Percentiles rank a stretch among this genome's conserved stretches.
phyloP scores from a whole-genome alignment of 495 filamentous ascomycete species.

The Polyplosphaeria fusca region DNA sequence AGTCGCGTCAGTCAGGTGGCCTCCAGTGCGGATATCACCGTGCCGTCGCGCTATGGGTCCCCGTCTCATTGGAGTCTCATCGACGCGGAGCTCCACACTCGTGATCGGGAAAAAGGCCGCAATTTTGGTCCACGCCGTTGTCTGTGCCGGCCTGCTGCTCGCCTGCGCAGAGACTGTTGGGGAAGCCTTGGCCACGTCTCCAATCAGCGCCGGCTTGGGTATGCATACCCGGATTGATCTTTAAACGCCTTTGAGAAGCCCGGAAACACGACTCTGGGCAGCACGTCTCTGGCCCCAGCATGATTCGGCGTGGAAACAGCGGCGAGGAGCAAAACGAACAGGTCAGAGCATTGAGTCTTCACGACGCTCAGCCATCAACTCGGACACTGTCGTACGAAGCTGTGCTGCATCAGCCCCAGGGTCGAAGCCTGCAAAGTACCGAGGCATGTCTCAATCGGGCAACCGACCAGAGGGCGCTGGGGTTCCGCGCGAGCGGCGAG shows the following conservation, averaged over 20 bases:
- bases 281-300: too few relatives aligned
- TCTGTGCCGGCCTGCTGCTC: slow-evolving; percentile 29
- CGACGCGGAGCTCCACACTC: background rate
- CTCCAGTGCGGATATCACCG: background rate
- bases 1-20: background rate
- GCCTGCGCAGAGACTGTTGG: slow-evolving; percentile 13
- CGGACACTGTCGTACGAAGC: too few relatives aligned
- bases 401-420: too few relatives aligned
- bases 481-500: slow-evolving; percentile 18
- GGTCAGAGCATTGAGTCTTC: too few relatives aligned
- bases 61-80: background rate
- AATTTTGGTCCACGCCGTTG: slow-evolving; percentile 19
- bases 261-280: background rate
- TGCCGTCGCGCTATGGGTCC: background rate
- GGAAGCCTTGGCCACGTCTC: background rate
- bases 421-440: too few relatives aligned
- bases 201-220: slow-evolving; percentile 7
- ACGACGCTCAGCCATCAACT: too few relatives aligned
- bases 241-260: background rate
- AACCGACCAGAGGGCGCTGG: background rate
- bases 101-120: slow-evolving; percentile 20
- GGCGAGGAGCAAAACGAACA: too few relatives aligned
- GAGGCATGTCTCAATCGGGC: too few relatives aligned
- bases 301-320: too few relatives aligned
- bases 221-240: slow-evolving; percentile 12